Evolutionary conservation across 169 alveolate genomes (phyloP), one percentile per base, ranked within the genome.

Genomic region (Eimeria praecox): DNA sequence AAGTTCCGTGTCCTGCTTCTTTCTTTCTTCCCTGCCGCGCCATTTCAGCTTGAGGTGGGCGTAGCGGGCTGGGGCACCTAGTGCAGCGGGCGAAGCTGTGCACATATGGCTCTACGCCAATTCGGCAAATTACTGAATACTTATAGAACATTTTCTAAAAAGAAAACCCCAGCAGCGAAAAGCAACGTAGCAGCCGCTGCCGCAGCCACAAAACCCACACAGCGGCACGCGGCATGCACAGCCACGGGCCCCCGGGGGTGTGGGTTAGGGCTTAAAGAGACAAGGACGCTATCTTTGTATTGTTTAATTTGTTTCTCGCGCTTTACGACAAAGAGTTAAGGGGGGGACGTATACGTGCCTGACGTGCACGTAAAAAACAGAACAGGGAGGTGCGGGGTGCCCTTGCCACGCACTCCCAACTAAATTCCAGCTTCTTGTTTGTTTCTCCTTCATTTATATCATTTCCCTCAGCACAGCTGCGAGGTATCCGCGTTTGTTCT

Each of bases 201-300:
- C 56, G 64, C 82, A 62, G 83, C 83, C 83, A 62, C 93, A 86
- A 46, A 35, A 62, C 82, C 82, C 93, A 86, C 82, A 52, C 91
- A 83, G 1, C 82, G 27, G 49, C 82, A 64, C 93, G 33, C 46
- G 62, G 93, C 93, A 86, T 86, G 93, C 93, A 59, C 42, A 86
- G 82, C 93, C 52, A 56, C 93, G 93, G 93, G 93, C 93, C 93
- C 92, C 93, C 30, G 44, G 30, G 75, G 93, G 82, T 62, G 78
- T 69, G 93, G 93, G 64, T 86, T 59, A 86, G 80, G 71, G 93
- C 82, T 86, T 62, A 40, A 56, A 62, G 93, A 56, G 82, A 59
- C 93, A 46, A 38, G 66, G 78, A 42, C 38, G 27, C 64, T 86
- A 86, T 59, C 82, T 86, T 86, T 59, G 93, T 86, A 62, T 42